Percentiles rank a stretch among this genome's conserved stretches.
Evolutionary conservation across 805 yeast species (phyloP).

Genomic region (Metschnikowia baotianmanensis): DNA sequence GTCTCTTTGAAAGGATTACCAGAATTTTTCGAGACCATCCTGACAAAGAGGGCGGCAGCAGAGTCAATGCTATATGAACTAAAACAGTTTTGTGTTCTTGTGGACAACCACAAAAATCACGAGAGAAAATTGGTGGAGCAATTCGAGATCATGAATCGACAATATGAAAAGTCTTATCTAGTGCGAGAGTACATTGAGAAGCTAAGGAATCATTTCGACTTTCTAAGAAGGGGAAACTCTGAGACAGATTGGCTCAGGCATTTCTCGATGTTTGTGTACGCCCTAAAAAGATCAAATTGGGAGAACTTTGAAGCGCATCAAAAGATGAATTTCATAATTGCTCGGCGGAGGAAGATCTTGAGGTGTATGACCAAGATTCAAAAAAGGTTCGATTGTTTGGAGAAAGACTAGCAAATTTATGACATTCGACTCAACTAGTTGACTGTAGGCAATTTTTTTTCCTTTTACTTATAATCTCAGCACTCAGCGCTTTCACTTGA

Average conservation of each 20-base stretch:
- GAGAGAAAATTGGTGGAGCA: not conserved
- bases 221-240: not conserved
- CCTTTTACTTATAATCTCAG: not conserved
- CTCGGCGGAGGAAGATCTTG: not conserved
- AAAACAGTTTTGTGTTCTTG: constrained; percentile 1
- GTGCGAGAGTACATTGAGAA: constrained; percentile 9
- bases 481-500: not conserved
- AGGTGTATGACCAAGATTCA: constrained; percentile 1
- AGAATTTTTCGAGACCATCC: constrained; percentile 1
- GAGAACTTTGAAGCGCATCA: constrained; percentile 8
- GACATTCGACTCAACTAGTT: not conserved
- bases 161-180: constrained; percentile 1
- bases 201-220: constrained; percentile 11
- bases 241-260: constrained; percentile 1
- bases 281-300: constrained; percentile 1
- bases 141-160: constrained; percentile 1
- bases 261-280: constrained; percentile 2
- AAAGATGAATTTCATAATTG: constrained; percentile 2
- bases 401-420: not conserved
- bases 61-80: constrained; percentile 5
- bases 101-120: constrained; percentile 1
- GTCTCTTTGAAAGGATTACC: not conserved
- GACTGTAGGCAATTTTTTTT: not conserved
- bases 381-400: not conserved
- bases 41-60: constrained; percentile 1